Evolutionary conservation across 2,329 filamentous ascomycete species (phyloP).

Genomic region (Dactylellina parvicollis): DNA sequence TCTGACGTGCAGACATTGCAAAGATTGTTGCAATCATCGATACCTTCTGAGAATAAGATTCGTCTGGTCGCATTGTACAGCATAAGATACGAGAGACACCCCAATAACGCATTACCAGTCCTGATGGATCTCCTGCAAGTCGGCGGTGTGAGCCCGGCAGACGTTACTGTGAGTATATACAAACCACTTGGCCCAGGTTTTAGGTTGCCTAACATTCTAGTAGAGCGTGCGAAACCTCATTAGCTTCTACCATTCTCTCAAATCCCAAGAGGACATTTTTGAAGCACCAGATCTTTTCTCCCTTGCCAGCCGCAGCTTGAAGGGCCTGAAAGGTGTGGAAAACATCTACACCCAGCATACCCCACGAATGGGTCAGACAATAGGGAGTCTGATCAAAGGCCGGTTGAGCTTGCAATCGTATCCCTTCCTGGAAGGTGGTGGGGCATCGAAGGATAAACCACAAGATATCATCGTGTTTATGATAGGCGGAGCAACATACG

Average conservation of each 20-base stretch:
- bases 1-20: slow-evolving; percentile 74
- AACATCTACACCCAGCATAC: slow-evolving; percentile 99
- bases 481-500: slow-evolving; percentile 90
- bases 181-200: neutral
- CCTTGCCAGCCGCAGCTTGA: slow-evolving; percentile 85
- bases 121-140: slow-evolving; percentile 88
- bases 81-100: slow-evolving; percentile 86
- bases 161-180: slow-evolving; percentile 63
- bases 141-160: slow-evolving; percentile 81
- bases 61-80: slow-evolving; percentile 93
- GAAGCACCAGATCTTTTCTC: slow-evolving; percentile 91
- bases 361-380: slow-evolving; percentile 82
- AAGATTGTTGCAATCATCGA: slow-evolving; percentile 80
- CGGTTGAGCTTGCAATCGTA: slow-evolving; percentile 85
- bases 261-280: slow-evolving; percentile 81
- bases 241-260: slow-evolving; percentile 82
- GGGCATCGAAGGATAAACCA: slow-evolving; percentile 89
- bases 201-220: neutral
- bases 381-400: slow-evolving; percentile 94
- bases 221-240: slow-evolving; percentile 77
- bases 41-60: slow-evolving; percentile 84
- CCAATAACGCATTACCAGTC: slow-evolving; percentile 82
- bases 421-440: slow-evolving; percentile 89
- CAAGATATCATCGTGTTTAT: slow-evolving; percentile 97
- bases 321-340: slow-evolving; percentile 94